Conservation (phyloP, 176 grass and related monocot genomes). For the Typha latifolia region DNA sequence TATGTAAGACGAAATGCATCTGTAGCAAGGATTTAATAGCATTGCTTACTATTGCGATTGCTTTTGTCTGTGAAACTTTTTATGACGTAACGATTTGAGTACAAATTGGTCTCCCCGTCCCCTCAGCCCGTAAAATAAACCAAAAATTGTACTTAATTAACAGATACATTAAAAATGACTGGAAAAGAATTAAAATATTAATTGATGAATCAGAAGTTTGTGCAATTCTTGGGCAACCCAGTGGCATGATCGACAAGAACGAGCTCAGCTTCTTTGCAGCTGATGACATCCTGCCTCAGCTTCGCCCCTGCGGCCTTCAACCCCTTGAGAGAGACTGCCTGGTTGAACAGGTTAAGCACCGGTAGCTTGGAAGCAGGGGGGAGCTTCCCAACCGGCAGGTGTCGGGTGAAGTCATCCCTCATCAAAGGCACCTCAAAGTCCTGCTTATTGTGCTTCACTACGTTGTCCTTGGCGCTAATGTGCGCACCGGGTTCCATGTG, state of each 20-base stretch:
- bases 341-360: constrained; percentile 90
- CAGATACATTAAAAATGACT: background rate
- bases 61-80: too few species aligned
- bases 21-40: too few species aligned
- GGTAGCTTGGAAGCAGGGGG: constrained; percentile 83
- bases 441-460: constrained; percentile 43
- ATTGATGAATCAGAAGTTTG: constrained; percentile 32
- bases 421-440: constrained; percentile 91
- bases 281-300: constrained; percentile 68
- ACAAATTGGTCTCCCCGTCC: too few species aligned
- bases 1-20: too few species aligned
- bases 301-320: constrained; percentile 92
- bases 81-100: too few species aligned
- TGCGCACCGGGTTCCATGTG: constrained; percentile 99
- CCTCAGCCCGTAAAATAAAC: too few species aligned
- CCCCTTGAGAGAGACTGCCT: constrained; percentile 68
- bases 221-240: constrained; percentile 67
- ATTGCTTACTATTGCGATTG: too few species aligned
- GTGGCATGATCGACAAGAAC: constrained; percentile 61
- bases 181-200: constrained; percentile 12
- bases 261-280: constrained; percentile 20
- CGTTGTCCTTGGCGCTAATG: constrained; percentile 88
- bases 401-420: constrained; percentile 54
- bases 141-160: too few species aligned
- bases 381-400: constrained; percentile 69